Conservation (phyloP, 306 rosid genomes). For the Datisca glomerata region DNA sequence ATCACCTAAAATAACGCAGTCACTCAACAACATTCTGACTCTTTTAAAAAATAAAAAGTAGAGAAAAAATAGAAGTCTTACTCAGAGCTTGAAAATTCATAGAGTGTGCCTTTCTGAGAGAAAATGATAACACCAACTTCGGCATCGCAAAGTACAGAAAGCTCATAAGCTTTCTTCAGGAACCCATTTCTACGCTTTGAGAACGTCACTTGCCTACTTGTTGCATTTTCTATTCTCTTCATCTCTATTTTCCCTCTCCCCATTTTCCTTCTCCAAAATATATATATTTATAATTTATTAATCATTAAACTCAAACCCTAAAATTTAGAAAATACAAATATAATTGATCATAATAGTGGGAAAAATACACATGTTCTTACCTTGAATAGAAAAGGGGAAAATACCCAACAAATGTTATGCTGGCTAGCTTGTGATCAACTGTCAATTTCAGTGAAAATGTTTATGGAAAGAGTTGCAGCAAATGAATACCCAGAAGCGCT, state of each 20-base stretch:
- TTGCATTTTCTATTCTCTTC: constrained; percentile 10
- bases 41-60: background rate
- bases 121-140: constrained; percentile 12
- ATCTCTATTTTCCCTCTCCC: constrained; percentile 9
- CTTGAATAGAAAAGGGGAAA: background rate
- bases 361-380: background rate
- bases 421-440: too few relatives aligned
- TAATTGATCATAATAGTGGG: too few relatives aligned
- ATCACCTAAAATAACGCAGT: too few relatives aligned
- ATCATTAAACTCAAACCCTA: background rate
- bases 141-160: constrained; percentile 12
- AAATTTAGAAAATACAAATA: background rate
- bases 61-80: background rate
- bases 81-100: constrained; percentile 15
- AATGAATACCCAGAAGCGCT: background rate
- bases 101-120: constrained; percentile 11
- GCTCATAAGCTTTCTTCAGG: constrained; percentile 6
- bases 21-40: too few relatives aligned
- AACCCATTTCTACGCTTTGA: constrained; percentile 15
- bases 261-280: background rate
- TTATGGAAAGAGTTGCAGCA: background rate
- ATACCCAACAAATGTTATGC: background rate
- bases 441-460: too few relatives aligned
- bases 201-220: constrained; percentile 15
- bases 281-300: background rate